These are phyloP conservation scores for Catunica adiposa DNA, from an alignment of 2,329 filamentous ascomycete species.

Conservation along the genomic window DNA sequence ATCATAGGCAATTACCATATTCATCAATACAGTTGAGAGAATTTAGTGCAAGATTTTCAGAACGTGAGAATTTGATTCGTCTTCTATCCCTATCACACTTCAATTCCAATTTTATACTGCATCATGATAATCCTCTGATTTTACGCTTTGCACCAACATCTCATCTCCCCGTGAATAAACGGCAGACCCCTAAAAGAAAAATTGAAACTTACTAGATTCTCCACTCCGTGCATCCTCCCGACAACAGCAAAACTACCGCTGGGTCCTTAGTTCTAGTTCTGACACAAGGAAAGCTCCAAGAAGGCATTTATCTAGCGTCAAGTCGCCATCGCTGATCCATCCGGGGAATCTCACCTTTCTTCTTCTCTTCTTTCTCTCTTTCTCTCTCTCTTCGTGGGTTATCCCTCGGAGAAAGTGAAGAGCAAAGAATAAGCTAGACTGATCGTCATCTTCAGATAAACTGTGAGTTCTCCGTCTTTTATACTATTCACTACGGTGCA, in stretches of 20 bases:
- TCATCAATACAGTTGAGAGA: too few relatives aligned
- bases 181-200: neutral
- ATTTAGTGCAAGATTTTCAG: too few relatives aligned
- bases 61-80: too few relatives aligned
- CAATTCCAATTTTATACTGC: neutral
- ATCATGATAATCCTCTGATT: neutral
- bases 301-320: neutral
- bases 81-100: too few relatives aligned
- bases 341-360: neutral
- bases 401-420: neutral
- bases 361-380: conserved; percentile 1
- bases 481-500: neutral
- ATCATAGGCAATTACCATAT: too few relatives aligned
- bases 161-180: neutral
- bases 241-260: neutral
- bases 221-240: neutral
- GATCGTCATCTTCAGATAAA: too few relatives aligned
- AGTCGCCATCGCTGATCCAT: neutral
- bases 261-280: too few relatives aligned
- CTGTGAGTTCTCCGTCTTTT: too few relatives aligned
- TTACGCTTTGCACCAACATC: neutral
- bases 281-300: neutral
- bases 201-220: neutral
- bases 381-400: neutral
- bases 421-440: neutral